Conservation (phyloP, 441 rosid species). For the Brassica balearica region DNA sequence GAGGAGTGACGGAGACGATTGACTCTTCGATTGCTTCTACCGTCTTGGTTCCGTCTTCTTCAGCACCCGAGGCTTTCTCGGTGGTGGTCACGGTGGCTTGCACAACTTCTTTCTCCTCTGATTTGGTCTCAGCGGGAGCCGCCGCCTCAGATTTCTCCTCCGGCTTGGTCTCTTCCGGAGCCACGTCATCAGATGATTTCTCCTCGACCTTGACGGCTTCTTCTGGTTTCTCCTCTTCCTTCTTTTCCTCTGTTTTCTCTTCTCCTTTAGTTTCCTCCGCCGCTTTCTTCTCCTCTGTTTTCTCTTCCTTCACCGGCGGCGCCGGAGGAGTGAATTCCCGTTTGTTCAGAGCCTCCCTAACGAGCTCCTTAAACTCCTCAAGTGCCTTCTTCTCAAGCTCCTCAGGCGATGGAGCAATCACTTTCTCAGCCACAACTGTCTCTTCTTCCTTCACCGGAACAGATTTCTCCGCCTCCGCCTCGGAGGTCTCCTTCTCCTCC, state of each 20-base stretch:
- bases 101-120: slow-evolving; percentile 45
- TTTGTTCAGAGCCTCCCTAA: slow-evolving; percentile 69
- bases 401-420: slow-evolving; percentile 55
- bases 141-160: slow-evolving; percentile 3
- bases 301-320: slow-evolving; percentile 40
- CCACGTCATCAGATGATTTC: slow-evolving; percentile 7
- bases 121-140: slow-evolving; percentile 42
- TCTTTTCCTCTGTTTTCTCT: slow-evolving; percentile 28
- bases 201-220: slow-evolving; percentile 24
- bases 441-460: slow-evolving; percentile 31
- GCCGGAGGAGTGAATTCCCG: slow-evolving; percentile 62
- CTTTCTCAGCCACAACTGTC: slow-evolving; percentile 52
- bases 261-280: slow-evolving; percentile 40
- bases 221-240: slow-evolving; percentile 14
- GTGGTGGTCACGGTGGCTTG: slow-evolving; percentile 8
- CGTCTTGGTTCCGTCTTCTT: slow-evolving; percentile 76
- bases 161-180: neutral
- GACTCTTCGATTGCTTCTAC: slow-evolving; percentile 76
- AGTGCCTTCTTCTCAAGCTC: slow-evolving; percentile 72
- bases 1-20: slow-evolving; percentile 57
- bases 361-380: slow-evolving; percentile 65
- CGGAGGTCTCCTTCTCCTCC: neutral
- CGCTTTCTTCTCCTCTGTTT: slow-evolving; percentile 31
- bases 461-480: slow-evolving; percentile 34
- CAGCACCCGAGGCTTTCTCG: slow-evolving; percentile 51